Base-by-base conservation (phyloP, 2,329 filamentous ascomycete species). In the Xylariaceae sp. region DNA sequence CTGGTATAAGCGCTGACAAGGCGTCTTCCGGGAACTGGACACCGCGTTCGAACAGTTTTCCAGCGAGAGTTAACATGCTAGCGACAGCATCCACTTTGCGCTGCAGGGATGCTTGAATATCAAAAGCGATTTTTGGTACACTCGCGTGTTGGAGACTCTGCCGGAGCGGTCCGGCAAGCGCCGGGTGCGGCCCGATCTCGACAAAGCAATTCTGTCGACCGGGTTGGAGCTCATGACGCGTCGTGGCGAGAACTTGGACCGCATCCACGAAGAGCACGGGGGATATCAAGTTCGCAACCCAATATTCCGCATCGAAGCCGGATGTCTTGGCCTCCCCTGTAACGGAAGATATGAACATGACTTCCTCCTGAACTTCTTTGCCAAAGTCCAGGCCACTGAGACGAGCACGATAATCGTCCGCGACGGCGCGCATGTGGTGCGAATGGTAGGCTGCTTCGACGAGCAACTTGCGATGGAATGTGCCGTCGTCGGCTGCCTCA, bases 381-480 rank as follows among this genome's bases (percentile, higher is more conserved):
- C 2, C 64, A 45, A 37, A n/a, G 13, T 53, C 27, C 1, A 46
- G 23, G 4, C 30, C 10, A 3, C 21, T 26, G 2, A 51, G n/a
- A 15, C 24, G 45, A n/a, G 24, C 21, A 9, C 35, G 33, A 35
- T 50, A 57, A 15, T 51, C 47, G 13, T 45, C 21, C 3, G 55
- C 51, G 6, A 55, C 48, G 18, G 41, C 41, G 15, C 18, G 9
- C 55, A 58, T 58, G 36, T 58, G 55, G 15, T 41, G 40, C 1
- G 37, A 45, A 27, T 58, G 55, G 16, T 58, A 58, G 15, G 55
- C 55, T 7, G 51, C 53, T 16, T 53, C 48, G 20, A 42, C 36
- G 2, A 21, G n/a, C 7, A 57, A 37, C 5, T 26, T 18, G 24
- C 54, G 37, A 7, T 41, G 13, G 33, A 53, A 53, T 32, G 45